Base-by-base conservation (phyloP, 2,329 filamentous ascomycete genomes). In the Geoglossum cookeanum region DNA sequence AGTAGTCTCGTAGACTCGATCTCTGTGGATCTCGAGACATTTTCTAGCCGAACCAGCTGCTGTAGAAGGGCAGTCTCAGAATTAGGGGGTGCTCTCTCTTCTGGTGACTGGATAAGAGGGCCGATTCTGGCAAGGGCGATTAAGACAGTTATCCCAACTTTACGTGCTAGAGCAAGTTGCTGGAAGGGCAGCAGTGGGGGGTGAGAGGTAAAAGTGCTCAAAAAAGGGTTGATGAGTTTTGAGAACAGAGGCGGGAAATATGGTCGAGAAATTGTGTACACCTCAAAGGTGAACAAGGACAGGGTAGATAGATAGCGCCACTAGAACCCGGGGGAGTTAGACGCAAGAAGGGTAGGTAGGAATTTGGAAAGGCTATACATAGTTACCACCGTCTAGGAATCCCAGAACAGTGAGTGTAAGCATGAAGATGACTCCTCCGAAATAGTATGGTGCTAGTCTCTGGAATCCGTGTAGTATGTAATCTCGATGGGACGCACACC, bases 171-270 rank as follows among this genome's bases (percentile, higher is more conserved):
- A 13, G 77, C 72, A 58, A 96, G 77, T 62, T 85, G 74, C 70
- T 98, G 90, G 67, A 92, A 98, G 1, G 90, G 91, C 3, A 97
- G 76, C 62, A 85, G 86, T 3, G 84, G 78, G 3, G 78, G 72
- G 57, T 80, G 76, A 0, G 69, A 27, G 9, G 57, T 48, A 53
- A 69, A 72, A 57, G 63, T 70, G 7, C 61, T 63, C 48, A 73
- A 62, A n/a, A 73, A 68, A 39, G 75, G 78, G 59, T 74, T 77
- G 32, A 78, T 59, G 11, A 76, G 61, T 2, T 68, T 65, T 1
- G 72, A 69, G 29, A 77, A 65, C n/a, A 77, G 58, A 0, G 63
- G 56, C 1, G 73, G 72, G 49, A 70, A 69, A 7, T 68, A 66
- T 1, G 77, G 74, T 32, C 78, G 74, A 27, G 79, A 80, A 49